Evolutionary conservation across 768 basidiomycete genomes (phyloP).

Genomic region (Xerocomellus intermedius): DNA sequence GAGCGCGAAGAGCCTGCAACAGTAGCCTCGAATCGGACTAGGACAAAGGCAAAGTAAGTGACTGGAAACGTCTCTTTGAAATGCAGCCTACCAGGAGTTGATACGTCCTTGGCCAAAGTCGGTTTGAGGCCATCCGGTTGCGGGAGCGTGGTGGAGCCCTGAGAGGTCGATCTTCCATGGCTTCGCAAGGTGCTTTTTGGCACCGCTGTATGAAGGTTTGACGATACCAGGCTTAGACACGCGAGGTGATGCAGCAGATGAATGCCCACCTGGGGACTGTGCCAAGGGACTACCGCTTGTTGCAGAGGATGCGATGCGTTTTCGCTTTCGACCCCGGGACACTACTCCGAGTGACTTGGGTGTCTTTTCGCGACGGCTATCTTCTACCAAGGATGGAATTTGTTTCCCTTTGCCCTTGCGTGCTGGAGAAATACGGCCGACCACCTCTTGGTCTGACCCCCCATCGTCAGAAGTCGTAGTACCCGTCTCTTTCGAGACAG

Average conservation of each 20-base stretch:
- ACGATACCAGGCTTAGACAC: slow-evolving; percentile 8
- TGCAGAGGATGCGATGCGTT: slow-evolving; percentile 23
- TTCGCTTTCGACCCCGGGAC: slow-evolving; percentile 23
- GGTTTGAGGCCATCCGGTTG: slow-evolving; percentile 3
- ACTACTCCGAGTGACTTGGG: slow-evolving; percentile 11
- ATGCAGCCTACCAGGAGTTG: slow-evolving; percentile 14
- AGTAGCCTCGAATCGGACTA: slow-evolving; percentile 9
- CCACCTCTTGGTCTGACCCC: slow-evolving; percentile 1
- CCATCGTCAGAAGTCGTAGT: not conserved
- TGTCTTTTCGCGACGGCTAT: slow-evolving; percentile 4
- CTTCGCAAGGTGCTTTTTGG: slow-evolving; percentile 7
- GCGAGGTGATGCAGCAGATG: slow-evolving; percentile 3
- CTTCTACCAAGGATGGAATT: not conserved
- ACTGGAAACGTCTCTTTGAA: not conserved
- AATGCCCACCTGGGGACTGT: slow-evolving; percentile 22
- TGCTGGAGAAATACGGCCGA: not conserved
- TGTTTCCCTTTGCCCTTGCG: slow-evolving; percentile 23
- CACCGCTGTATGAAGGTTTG: slow-evolving; percentile 3
- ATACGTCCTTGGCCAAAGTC: not conserved
- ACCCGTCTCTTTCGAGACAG: not conserved
- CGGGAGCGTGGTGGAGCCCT: not conserved
- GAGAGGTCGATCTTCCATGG: slow-evolving; percentile 8
- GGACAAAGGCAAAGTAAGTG: slow-evolving; percentile 4
- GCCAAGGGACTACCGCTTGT: not conserved
- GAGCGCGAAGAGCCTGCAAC: slow-evolving; percentile 11